Conservation (phyloP, 768 basidiomycete genomes). For the Asterophora lycoperdoides region DNA sequence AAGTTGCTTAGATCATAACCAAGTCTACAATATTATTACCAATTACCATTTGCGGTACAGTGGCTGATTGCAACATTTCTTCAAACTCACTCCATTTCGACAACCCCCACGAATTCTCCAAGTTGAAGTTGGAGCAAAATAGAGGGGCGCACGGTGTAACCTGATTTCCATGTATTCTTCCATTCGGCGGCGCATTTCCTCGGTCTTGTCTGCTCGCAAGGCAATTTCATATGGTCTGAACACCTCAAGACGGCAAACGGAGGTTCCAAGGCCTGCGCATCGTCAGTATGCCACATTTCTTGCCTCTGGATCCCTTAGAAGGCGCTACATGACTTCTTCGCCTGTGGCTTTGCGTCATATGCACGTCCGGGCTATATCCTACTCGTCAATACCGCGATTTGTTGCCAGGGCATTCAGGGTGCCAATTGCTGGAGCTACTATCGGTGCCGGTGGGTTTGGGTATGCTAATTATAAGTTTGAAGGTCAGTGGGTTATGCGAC, state of each 20-base stretch:
- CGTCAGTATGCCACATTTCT: slow-evolving; percentile 57
- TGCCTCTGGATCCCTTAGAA: slow-evolving; percentile 49
- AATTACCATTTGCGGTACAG: too few species aligned
- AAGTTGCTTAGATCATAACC: too few species aligned
- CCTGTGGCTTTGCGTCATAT: slow-evolving; percentile 53
- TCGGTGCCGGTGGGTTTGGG: slow-evolving; percentile 87
- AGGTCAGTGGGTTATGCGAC: slow-evolving; percentile 44
- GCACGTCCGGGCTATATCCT: slow-evolving; percentile 75
- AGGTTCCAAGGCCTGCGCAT: slow-evolving; percentile 41
- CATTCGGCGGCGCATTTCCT: slow-evolving; percentile 15
- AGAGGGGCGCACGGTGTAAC: background rate
- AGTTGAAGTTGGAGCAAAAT: background rate
- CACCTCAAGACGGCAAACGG: slow-evolving; percentile 31
- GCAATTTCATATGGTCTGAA: slow-evolving; percentile 51
- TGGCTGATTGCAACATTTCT: slow-evolving; percentile 4
- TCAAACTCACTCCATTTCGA: background rate
- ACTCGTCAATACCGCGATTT: slow-evolving; percentile 85
- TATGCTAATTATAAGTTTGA: slow-evolving; percentile 98
- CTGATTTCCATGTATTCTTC: slow-evolving; percentile 15
- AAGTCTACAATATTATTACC: too few species aligned
- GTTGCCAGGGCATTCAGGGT: slow-evolving; percentile 84
- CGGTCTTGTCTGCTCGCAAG: slow-evolving; percentile 33
- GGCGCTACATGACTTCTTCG: slow-evolving; percentile 41
- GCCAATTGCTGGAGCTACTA: slow-evolving; percentile 82
- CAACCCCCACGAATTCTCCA: background rate